These are phyloP conservation scores for Cercospora brassicicola DNA, from an alignment of 2,329 filamentous ascomycete genomes.

Conservation along the genomic window DNA sequence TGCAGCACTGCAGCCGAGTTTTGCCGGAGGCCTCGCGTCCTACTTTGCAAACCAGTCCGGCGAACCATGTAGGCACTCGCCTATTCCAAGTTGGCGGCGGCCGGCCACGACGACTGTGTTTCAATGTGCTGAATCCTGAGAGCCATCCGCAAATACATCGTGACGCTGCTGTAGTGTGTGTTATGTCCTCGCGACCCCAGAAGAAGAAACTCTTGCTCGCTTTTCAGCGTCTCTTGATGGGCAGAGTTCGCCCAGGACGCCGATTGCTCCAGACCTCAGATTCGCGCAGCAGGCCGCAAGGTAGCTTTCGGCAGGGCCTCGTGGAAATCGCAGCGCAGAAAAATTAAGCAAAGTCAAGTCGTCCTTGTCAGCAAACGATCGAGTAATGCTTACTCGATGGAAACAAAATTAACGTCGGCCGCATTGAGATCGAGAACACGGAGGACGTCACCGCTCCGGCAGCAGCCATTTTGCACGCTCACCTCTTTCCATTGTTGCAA, in stretches of 20 bases:
- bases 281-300: not conserved
- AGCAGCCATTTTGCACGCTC: not conserved
- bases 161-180: not conserved
- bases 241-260: not conserved
- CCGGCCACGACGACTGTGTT: not conserved
- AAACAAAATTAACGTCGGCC: constrained; percentile 12
- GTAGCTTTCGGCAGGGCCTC: not conserved
- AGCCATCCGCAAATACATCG: not conserved
- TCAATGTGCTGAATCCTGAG: not conserved
- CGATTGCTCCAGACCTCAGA: constrained; percentile 1
- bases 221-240: not conserved
- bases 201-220: not conserved
- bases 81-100: not conserved
- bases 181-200: not conserved
- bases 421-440: not conserved
- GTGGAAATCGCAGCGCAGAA: constrained; percentile 1
- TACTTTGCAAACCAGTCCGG: not conserved
- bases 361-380: constrained; percentile 13
- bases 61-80: not conserved
- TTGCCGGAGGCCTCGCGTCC: not conserved
- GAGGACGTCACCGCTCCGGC: not conserved
- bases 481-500: not conserved
- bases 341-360: not conserved
- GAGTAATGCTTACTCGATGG: constrained; percentile 29
- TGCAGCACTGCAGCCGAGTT: not conserved